Conservation (phyloP, 106 monocot species). For the Xerophyta viscosa region DNA sequence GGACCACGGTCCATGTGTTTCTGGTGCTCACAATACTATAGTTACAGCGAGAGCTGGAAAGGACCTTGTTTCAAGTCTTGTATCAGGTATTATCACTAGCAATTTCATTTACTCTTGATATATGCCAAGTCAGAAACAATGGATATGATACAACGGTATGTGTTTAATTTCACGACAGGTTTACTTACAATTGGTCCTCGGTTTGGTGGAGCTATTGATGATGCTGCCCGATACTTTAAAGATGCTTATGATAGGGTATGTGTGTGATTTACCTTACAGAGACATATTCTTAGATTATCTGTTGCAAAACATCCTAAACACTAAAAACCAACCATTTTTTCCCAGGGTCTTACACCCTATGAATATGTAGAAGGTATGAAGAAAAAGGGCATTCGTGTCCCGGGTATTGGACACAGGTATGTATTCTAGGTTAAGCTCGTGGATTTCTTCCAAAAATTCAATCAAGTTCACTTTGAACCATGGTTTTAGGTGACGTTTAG, state of each 20-base stretch:
- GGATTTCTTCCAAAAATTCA: too few relatives aligned
- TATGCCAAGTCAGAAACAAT: too few relatives aligned
- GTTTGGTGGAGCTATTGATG: constrained; percentile 99
- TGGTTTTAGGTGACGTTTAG: too few relatives aligned
- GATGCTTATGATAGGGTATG: constrained; percentile 83
- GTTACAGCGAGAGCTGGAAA: constrained; percentile 98
- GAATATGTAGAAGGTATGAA: constrained; percentile 99
- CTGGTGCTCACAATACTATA: constrained; percentile 95
- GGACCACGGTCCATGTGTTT: constrained; percentile 98
- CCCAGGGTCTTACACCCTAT: constrained; percentile 77
- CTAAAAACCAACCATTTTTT: too few relatives aligned
- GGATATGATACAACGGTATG: neutral
- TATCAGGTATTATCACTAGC: constrained; percentile 96
- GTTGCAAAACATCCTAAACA: too few relatives aligned
- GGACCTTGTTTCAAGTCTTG: constrained; percentile 91
- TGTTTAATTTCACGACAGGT: constrained; percentile 32
- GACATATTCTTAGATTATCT: too few relatives aligned
- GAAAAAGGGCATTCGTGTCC: constrained; percentile 97
- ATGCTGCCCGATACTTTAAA: constrained; percentile 97
- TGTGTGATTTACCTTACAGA: too few relatives aligned
- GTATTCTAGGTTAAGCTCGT: neutral
- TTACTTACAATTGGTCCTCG: constrained; percentile 96
- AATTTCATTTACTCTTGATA: too few relatives aligned
- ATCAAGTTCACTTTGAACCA: too few relatives aligned
- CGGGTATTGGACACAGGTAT: constrained; percentile 98